Base-by-base conservation (phyloP, 1,284 basidiomycete genomes). In the Puccinia triticina region DNA sequence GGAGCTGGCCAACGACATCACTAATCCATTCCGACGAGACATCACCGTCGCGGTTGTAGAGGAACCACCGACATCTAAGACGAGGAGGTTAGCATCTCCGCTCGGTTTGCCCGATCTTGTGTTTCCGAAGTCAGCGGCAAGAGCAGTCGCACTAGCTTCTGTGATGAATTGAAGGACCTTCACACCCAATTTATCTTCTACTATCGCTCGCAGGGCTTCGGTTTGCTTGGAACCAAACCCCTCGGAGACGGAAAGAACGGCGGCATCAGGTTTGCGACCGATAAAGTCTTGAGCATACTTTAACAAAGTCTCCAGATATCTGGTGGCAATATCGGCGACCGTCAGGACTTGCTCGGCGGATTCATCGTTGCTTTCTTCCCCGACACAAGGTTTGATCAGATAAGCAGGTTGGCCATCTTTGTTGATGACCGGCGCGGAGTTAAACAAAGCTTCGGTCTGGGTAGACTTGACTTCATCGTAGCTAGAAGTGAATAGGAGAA, bases 211-310 rank as follows among this genome's bases (percentile, higher is more conserved):
- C 55, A 88, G 84, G 0, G 87, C 88, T 32, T 85, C 80, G 64
- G 84, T 85, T 84, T 88, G 88, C 16, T 84, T 84, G 29, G 85
- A 83, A 73, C 84, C 83, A 85, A 86, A 87, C 84, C 85, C 85
- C 46, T 86, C 12, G n/a, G 96, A 95, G 14, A 94, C 90, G 82
- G 92, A 92, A 85, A 99, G 90, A 83, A 98, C 95, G 34, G 93
- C 93, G 79, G 93, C 94, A 77, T 91, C 89, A 64, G 94, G 90
- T 85, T 91, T 92, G 82, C 88, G 87, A 10, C 96, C 96, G 34
- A 99, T 90, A 88, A 97, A 99, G 87, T 96, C 95, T 86, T 93
- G 91, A 11, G 96, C 97, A 53, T 94, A 96, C 84, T 92, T 89
- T 84, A 95, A 89, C 50, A 99, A 91, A 4, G 93, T 94, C 83